Conservation (phyloP, 768 basidiomycete species). For the Tricholoma flavovirens region DNA sequence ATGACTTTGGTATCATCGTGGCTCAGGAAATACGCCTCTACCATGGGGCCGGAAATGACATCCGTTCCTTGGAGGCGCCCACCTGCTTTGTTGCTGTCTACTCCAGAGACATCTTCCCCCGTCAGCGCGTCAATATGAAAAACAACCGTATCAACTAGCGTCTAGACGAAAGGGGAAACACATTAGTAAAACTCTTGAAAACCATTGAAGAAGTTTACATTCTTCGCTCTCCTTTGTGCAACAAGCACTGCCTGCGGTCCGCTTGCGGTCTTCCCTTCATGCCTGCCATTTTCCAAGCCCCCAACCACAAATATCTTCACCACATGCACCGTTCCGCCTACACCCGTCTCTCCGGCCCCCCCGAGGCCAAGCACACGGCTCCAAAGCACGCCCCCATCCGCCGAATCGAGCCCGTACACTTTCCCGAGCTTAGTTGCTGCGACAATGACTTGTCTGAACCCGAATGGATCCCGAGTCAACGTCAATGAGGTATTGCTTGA, state of each 20-base stretch:
- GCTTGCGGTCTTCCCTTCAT: constrained; percentile 13
- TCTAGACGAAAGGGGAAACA: constrained; percentile 25
- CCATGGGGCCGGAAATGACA: constrained; percentile 50
- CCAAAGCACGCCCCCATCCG: constrained; percentile 76
- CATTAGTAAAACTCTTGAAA: constrained; percentile 1
- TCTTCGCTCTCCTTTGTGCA: constrained; percentile 53
- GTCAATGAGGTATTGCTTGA: constrained; percentile 2
- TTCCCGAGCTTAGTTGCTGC: constrained; percentile 68
- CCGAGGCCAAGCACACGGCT: constrained; percentile 70
- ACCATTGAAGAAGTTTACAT: constrained; percentile 37
- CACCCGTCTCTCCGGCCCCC: constrained; percentile 39
- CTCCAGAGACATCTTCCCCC: constrained; percentile 44
- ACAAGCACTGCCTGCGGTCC: constrained; percentile 59
- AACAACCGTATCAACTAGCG: constrained; percentile 62
- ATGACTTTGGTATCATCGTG: constrained; percentile 43
- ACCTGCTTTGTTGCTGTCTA: constrained; percentile 11
- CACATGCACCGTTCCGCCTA: constrained; percentile 53
- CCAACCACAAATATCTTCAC: constrained; percentile 55
- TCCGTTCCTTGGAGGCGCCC: constrained; percentile 54
- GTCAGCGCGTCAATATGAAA: constrained; percentile 79
- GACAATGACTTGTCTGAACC: constrained; percentile 81
- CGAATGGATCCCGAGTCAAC: constrained; percentile 71
- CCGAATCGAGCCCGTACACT: constrained; percentile 76
- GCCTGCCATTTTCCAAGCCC: constrained; percentile 35
- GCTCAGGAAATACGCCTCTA: constrained; percentile 52